phyloP scores from a whole-genome alignment of 768 basidiomycete species.

The Leccinum sublutescens region DNA sequence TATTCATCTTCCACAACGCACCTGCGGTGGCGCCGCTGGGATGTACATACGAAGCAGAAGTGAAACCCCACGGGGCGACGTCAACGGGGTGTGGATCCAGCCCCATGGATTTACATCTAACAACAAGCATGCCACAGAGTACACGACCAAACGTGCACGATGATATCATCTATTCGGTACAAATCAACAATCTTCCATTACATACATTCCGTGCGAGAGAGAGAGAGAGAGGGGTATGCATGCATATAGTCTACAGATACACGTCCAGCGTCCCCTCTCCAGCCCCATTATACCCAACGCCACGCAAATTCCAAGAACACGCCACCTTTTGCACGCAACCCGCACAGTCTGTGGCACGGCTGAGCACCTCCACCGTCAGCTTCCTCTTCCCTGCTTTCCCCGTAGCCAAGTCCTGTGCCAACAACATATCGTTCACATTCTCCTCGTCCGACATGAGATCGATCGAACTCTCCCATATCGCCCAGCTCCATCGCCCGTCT shows the following conservation, averaged over 20 bases:
- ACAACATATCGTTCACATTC: constrained; percentile 14
- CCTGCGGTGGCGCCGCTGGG: no score
- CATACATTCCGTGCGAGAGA: no score
- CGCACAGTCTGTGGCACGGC: constrained; percentile 51
- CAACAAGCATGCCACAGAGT: no score
- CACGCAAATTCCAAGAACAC: constrained; percentile 63
- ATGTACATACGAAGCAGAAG: no score
- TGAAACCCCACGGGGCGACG: no score
- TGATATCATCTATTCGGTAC: no score
- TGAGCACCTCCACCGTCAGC: constrained; percentile 29
- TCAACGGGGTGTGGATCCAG: no score
- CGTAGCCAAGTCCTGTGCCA: background rate
- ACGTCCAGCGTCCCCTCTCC: constrained; percentile 22
- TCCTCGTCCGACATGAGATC: constrained; percentile 27
- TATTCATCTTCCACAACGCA: no score
- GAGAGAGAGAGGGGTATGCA: background rate
- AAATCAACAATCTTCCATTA: no score
- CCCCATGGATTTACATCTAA: no score
- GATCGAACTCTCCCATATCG: constrained; percentile 60
- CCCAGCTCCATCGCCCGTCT: constrained; percentile 71
- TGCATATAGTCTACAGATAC: background rate
- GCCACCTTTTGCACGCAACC: constrained; percentile 50
- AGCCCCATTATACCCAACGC: constrained; percentile 46
- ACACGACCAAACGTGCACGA: no score
- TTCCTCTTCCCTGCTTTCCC: constrained; percentile 16